A percentile compares a stretch with the other conserved stretches of the same genome.
Conservation (phyloP, 257 asterid genomes). For the Cruciata laevipes region DNA sequence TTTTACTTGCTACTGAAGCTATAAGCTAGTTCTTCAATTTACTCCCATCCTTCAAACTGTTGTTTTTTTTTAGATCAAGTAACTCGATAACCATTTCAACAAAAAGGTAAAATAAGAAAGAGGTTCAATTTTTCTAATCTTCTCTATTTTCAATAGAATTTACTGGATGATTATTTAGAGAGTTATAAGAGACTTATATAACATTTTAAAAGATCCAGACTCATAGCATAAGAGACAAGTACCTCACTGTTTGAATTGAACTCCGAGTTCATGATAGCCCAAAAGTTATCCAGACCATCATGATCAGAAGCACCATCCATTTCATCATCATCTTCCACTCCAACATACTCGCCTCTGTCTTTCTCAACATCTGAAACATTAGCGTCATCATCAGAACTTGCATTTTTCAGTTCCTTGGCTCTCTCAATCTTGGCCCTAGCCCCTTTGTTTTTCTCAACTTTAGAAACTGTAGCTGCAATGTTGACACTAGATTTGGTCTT, state of each 20-base stretch:
- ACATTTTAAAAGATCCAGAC: background rate
- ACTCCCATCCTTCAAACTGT: background rate
- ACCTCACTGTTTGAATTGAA: background rate
- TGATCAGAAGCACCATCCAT: background rate
- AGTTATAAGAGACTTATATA: background rate
- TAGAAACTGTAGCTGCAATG: background rate
- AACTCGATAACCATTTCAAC: background rate
- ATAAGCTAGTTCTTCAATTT: background rate
- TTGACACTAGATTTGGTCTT: background rate
- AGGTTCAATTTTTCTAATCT: background rate
- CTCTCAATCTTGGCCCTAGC: background rate
- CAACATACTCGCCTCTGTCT: background rate
- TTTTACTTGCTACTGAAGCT: background rate
- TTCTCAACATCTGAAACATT: background rate
- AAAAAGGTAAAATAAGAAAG: background rate
- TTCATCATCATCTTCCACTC: background rate
- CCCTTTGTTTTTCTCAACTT: background rate
- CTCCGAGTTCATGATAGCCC: background rate
- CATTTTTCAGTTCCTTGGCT: background rate
- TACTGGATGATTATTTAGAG: background rate
- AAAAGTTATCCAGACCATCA: background rate
- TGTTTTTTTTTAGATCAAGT: background rate
- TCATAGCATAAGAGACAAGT: background rate
- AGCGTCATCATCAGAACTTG: background rate
- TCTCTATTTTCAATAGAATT: background rate